Conservation (phyloP, 2,329 filamentous ascomycete species). For the Calonectria henricotiae region DNA sequence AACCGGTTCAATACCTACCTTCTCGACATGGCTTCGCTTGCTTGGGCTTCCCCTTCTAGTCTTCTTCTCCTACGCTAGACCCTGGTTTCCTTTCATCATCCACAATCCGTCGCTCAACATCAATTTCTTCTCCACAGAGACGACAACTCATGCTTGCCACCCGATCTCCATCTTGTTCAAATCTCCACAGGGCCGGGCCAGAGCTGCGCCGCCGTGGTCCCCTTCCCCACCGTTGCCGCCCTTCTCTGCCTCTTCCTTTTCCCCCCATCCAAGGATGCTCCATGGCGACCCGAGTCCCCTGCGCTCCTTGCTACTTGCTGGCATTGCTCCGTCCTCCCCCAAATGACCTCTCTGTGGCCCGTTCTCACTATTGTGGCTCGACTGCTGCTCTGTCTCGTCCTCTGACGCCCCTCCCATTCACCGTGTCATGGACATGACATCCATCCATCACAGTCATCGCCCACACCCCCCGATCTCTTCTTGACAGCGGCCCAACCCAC, state of each 20-base stretch:
- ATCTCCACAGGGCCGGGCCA: conserved; percentile 44
- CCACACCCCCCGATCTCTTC: conserved; percentile 14
- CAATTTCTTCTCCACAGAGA: conserved; percentile 42
- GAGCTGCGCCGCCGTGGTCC: conserved; percentile 24
- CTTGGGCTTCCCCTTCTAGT: conserved; percentile 15
- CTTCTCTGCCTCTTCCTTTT: conserved; percentile 10
- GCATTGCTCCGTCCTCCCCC: conserved; percentile 18
- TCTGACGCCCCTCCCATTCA: conserved; percentile 32
- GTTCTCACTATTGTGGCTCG: conserved; percentile 12
- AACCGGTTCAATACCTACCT: conserved; percentile 31
- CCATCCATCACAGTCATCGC: conserved; percentile 27
- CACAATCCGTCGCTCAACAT: conserved; percentile 42
- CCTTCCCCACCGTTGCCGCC: conserved; percentile 39
- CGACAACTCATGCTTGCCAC: conserved; percentile 41
- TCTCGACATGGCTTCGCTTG: conserved; percentile 29
- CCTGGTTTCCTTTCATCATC: conserved; percentile 45
- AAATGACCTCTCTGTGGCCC: conserved; percentile 16
- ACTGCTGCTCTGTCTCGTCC: conserved; percentile 36
- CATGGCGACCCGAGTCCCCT: conserved; percentile 35
- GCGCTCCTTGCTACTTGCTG: conserved; percentile 33
- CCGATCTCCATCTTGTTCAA: conserved; percentile 40
- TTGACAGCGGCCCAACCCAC: conserved; percentile 35
- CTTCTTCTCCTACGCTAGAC: conserved; percentile 43
- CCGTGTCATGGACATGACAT: conserved; percentile 14
- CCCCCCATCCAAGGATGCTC: conserved; percentile 24